phyloP scores from a whole-genome alignment of 768 basidiomycete genomes.

The Sporobolomyces roseus region DNA sequence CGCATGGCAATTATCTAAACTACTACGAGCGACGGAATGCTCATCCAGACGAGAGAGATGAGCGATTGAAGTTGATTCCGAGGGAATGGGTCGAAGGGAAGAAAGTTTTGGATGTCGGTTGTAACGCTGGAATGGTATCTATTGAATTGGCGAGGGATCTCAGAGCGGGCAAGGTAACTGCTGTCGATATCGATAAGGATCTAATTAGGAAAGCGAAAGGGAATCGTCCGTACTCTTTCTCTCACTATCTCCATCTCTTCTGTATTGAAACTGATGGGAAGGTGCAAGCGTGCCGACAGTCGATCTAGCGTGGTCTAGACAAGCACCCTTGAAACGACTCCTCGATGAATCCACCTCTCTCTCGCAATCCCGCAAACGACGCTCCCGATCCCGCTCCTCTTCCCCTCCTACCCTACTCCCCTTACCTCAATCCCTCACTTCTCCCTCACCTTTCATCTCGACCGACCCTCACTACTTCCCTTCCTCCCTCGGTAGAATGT shows the following conservation, averaged over 20 bases:
- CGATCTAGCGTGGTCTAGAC: slow-evolving; percentile 29
- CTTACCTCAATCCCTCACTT: not conserved
- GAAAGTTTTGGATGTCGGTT: slow-evolving; percentile 74
- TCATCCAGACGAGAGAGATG: slow-evolving; percentile 54
- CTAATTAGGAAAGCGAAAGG: slow-evolving; percentile 74
- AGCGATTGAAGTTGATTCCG: slow-evolving; percentile 64
- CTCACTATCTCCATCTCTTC: not conserved
- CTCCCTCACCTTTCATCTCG: not conserved
- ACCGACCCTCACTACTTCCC: slow-evolving; percentile 59
- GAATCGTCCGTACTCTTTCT: slow-evolving; percentile 54
- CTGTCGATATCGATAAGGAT: slow-evolving; percentile 77
- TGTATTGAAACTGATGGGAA: not conserved
- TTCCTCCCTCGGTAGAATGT: slow-evolving; percentile 52
- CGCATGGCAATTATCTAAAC: slow-evolving; percentile 49
- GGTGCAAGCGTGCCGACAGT: not conserved
- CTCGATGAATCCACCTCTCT: slow-evolving; percentile 17
- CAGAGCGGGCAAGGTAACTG: slow-evolving; percentile 65
- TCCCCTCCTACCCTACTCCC: slow-evolving; percentile 3
- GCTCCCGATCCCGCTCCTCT: not conserved
- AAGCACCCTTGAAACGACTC: slow-evolving; percentile 19
- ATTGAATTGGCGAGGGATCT: slow-evolving; percentile 71
- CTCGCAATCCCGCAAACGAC: not conserved
- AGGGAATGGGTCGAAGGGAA: slow-evolving; percentile 56
- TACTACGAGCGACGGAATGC: slow-evolving; percentile 70
- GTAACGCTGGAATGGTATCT: slow-evolving; percentile 80